A percentile compares a stretch with the other conserved stretches of the same genome.
Conservation (phyloP, 164 flowering plant species). For the Nymphaea colorata region DNA sequence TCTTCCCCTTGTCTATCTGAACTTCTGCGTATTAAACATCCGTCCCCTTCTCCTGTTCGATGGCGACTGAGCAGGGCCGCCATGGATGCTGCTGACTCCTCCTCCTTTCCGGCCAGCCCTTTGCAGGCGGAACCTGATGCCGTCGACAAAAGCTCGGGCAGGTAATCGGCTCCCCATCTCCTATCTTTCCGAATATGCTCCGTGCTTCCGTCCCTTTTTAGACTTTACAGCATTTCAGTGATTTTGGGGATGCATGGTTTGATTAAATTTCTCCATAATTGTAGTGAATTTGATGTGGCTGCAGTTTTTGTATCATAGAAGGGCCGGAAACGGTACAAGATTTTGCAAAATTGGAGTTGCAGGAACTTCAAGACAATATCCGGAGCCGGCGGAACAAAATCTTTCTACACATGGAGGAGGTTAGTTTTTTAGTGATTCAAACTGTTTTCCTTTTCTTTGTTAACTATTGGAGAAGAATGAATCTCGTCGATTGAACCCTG, state of each 20-base stretch:
- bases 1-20: too few species aligned
- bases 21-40: too few species aligned
- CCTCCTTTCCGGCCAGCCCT: too few species aligned
- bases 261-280: not conserved
- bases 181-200: too few species aligned
- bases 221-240: not conserved
- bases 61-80: too few species aligned
- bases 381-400: constrained; percentile 86
- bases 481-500: too few species aligned
- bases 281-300: not conserved
- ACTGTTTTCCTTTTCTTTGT: not conserved
- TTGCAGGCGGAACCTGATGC: too few species aligned
- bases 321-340: constrained; percentile 93
- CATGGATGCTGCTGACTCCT: too few species aligned
- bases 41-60: too few species aligned
- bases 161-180: too few species aligned
- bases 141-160: too few species aligned
- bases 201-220: too few species aligned
- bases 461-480: not conserved
- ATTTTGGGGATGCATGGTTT: not conserved
- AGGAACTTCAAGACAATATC: constrained; percentile 82
- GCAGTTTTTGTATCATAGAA: constrained; percentile 93
- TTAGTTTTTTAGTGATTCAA: constrained; percentile 7
- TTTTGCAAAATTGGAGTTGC: constrained; percentile 72
- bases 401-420: constrained; percentile 95